Evolutionary conservation across 2,329 filamentous ascomycete genomes (phyloP), one percentile per base, ranked within the genome.

Genomic region (Monosporascus cannonballus): DNA sequence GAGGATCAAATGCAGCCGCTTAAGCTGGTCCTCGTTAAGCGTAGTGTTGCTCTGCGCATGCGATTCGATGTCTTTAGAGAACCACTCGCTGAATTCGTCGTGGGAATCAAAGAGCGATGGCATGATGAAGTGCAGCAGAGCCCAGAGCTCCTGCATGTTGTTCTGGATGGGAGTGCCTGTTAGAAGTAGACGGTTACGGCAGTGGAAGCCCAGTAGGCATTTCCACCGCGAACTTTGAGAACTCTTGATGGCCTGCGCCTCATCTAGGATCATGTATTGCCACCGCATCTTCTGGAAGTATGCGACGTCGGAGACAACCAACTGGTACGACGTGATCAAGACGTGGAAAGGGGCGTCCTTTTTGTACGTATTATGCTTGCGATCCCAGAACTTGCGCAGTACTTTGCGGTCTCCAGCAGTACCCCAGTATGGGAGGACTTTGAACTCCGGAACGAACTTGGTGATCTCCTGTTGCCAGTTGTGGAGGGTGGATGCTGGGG

Each of bases 181-280:
- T 20, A 99, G 81, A 45, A 99, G 76, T 47, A 99, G 81, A 60
- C 94, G 85, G 72, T 97, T 99, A 55, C 94, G 88, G 73, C 93
- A 97, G 69, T 95, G 89, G 78, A 97, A 97, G 49, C 87, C 88
- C 47, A 99, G 78, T 59, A 99, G 73, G 60, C 88, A 92, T 80
- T 97, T 99, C 94, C 94, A 99, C 66, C 94, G 84, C 17, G 92
- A 96, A 75, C 91, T 96, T 64, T 89, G 85, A 1, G 94, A 96
- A 56, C 92, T 96, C 77, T 99, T 99, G 83, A 99, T 97, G 60
- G 94, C 94, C 69, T 99, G 94, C 2, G 94, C 94, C 72, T 99
- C 94, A 63, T 99, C 94, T 41, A 99, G 82, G 70, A 99, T 96
- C 94, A 99, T 99, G 76, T 99, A 97, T 73, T 97, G 94, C 94